Percentiles rank a stretch among this genome's conserved stretches.
Conservation (phyloP, 2,329 filamentous ascomycete genomes). For the Penicillium corylophilum region DNA sequence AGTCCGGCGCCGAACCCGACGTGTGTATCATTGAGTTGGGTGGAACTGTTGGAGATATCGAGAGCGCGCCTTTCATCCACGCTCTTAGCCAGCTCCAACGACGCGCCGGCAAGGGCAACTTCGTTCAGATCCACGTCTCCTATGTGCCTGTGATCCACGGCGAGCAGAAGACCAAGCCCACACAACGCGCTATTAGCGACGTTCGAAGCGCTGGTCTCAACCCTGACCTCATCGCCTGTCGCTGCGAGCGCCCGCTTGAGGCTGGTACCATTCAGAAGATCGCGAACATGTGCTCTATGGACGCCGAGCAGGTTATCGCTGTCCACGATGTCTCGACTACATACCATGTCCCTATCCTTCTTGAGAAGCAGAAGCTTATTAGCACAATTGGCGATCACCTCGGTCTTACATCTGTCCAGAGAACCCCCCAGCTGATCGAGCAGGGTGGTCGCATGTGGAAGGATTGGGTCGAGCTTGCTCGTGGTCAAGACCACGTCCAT, state of each 20-base stretch:
- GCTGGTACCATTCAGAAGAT: constrained; percentile 79
- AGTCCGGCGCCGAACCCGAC: constrained; percentile 77
- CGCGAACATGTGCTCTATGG: constrained; percentile 83
- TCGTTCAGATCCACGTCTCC: constrained; percentile 79
- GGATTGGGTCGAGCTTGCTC: constrained; percentile 72
- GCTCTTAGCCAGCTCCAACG: constrained; percentile 76
- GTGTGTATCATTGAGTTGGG: constrained; percentile 76
- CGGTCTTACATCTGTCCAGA: constrained; percentile 58
- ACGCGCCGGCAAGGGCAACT: constrained; percentile 72
- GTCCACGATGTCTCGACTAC: constrained; percentile 86
- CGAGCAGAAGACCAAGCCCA: constrained; percentile 96
- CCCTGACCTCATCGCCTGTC: constrained; percentile 85
- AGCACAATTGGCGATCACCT: constrained; percentile 65
- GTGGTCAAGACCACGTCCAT: constrained; percentile 63
- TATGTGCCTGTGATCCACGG: constrained; percentile 70
- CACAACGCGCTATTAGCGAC: constrained; percentile 82
- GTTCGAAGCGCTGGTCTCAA: constrained; percentile 76
- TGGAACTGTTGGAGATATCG: constrained; percentile 67
- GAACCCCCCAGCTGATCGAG: constrained; percentile 55
- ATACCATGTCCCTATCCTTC: constrained; percentile 92
- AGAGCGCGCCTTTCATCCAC: constrained; percentile 84
- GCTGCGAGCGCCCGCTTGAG: constrained; percentile 76
- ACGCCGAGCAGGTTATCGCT: constrained; percentile 77
- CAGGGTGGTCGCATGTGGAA: constrained; percentile 72
- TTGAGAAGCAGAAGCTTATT: constrained; percentile 77